A percentile compares a stretch with the other conserved stretches of the same genome.
phyloP scores from a whole-genome alignment of 164 flowering plant species.

The Brasenia schreberi region DNA sequence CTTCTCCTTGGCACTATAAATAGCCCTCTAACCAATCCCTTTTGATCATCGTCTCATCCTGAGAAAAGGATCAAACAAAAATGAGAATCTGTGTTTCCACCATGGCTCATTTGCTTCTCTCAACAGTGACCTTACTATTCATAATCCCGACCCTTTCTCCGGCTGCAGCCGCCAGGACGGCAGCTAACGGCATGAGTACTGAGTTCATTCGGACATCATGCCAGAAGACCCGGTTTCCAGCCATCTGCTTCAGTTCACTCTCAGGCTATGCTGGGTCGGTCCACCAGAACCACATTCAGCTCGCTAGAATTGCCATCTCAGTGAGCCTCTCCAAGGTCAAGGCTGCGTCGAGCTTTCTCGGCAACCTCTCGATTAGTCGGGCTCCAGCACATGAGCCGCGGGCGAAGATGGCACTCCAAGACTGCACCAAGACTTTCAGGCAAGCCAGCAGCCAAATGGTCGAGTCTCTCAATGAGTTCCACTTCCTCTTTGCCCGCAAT shows the following conservation, averaged over 20 bases:
- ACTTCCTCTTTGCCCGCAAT: slow-evolving; percentile 20
- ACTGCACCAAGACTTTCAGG: slow-evolving; percentile 46
- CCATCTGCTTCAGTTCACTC: slow-evolving; percentile 55
- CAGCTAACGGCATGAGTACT: slow-evolving; percentile 1
- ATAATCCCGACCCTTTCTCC: not conserved
- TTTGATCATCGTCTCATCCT: too few species aligned
- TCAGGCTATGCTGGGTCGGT: slow-evolving; percentile 39
- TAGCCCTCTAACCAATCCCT: too few species aligned
- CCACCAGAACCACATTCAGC: slow-evolving; percentile 32
- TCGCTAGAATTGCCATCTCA: slow-evolving; percentile 45
- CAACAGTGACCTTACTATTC: not conserved
- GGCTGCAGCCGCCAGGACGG: not conserved
- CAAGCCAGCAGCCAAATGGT: slow-evolving; percentile 64
- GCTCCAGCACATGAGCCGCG: slow-evolving; percentile 25
- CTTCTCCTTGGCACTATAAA: too few species aligned
- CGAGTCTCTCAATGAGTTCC: slow-evolving; percentile 55
- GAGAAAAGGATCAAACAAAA: too few species aligned
- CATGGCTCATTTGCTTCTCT: too few species aligned
- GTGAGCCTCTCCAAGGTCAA: slow-evolving; percentile 29
- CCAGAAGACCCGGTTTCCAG: slow-evolving; percentile 49
- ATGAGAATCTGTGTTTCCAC: too few species aligned
- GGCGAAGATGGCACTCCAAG: slow-evolving; percentile 47
- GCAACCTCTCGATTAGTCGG: not conserved
- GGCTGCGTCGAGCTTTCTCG: not conserved
- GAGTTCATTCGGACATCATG: slow-evolving; percentile 75